A percentile compares a stretch with the other conserved stretches of the same genome.
Conservation (phyloP, 2,329 filamentous ascomycete genomes). For the Xylaria digitata region DNA sequence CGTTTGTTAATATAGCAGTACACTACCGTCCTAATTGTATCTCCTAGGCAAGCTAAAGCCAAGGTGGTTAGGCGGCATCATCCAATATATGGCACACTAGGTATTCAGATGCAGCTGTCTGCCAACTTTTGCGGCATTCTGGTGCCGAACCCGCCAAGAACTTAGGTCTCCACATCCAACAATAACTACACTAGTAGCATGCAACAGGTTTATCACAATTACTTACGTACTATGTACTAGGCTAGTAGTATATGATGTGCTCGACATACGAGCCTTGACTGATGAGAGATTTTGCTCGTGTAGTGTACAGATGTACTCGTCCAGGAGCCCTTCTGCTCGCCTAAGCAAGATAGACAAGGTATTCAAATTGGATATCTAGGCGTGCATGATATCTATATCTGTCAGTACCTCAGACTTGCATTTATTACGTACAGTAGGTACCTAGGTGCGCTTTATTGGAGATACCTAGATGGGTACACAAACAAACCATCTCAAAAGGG, state of each 20-base stretch:
- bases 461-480: not conserved
- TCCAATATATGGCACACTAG: not conserved
- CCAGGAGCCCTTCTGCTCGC: no score
- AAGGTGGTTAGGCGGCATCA: not conserved
- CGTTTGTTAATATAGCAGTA: no score
- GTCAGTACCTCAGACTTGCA: no score
- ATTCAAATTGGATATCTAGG: no score
- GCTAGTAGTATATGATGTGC: not conserved
- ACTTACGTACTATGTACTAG: no score
- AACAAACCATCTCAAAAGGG: constrained; percentile 18
- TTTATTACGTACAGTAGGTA: no score
- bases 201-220: not conserved
- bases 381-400: no score
- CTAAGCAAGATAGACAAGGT: not conserved
- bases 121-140: constrained; percentile 7
- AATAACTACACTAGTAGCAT: no score
- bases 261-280: not conserved
- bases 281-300: not conserved
- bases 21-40: no score
- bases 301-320: not conserved
- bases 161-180: not conserved
- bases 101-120: no score
- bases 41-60: not conserved
- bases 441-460: not conserved
- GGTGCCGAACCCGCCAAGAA: constrained; percentile 14